Conservation (phyloP, 1,284 basidiomycete genomes). For the Phlebopus sp. region DNA sequence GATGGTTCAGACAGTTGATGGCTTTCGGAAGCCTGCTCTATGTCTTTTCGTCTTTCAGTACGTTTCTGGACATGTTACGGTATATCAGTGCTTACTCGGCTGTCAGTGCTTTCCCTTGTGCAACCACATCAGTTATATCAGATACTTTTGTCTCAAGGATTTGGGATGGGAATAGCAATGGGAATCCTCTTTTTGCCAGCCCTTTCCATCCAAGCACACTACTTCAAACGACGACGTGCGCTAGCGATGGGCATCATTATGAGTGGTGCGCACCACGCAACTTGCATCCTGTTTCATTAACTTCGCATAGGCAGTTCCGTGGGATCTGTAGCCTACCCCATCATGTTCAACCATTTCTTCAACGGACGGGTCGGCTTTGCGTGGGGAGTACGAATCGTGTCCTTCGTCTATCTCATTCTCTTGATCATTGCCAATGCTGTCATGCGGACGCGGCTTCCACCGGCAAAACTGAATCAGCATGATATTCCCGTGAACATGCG, state of each 20-base stretch:
- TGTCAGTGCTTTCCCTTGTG: slow-evolving; percentile 23
- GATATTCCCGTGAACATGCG: slow-evolving; percentile 5
- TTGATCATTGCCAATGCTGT: slow-evolving; percentile 22
- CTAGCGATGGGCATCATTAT: slow-evolving; percentile 37
- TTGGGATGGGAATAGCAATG: slow-evolving; percentile 33
- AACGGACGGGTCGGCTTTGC: slow-evolving; percentile 26
- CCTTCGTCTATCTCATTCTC: slow-evolving; percentile 18
- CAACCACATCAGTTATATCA: slow-evolving; percentile 27
- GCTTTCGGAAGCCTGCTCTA: slow-evolving; percentile 16
- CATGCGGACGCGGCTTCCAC: slow-evolving; percentile 23
- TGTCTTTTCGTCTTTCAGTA: slow-evolving; percentile 11
- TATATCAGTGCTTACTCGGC: not conserved
- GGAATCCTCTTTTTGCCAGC: slow-evolving; percentile 34
- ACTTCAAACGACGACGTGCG: slow-evolving; percentile 34
- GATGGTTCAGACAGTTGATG: slow-evolving; percentile 20
- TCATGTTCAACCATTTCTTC: slow-evolving; percentile 38
- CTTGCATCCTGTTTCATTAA: not conserved
- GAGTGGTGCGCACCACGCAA: slow-evolving; percentile 19
- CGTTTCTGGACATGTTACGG: not conserved
- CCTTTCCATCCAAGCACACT: slow-evolving; percentile 32
- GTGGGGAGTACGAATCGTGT: slow-evolving; percentile 26
- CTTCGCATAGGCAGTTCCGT: slow-evolving; percentile 22
- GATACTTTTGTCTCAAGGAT: slow-evolving; percentile 32
- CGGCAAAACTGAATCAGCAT: slow-evolving; percentile 4
- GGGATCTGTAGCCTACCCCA: slow-evolving; percentile 36